Evolutionary conservation across 169 alveolate species (phyloP).

Genomic region (Plasmodium billcollinsi): DNA sequence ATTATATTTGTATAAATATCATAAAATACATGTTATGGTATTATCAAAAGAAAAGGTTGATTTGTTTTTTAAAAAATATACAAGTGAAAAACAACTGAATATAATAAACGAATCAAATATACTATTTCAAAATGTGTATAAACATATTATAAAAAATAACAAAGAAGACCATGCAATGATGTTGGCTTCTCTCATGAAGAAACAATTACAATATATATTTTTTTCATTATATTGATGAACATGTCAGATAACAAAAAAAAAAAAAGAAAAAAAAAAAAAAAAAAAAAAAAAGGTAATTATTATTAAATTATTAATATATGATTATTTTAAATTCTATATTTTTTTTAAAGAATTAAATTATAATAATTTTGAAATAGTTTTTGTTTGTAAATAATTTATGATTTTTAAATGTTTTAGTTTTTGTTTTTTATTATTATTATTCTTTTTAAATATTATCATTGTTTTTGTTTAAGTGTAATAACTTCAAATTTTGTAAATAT

Average conservation of each 20-base stretch:
- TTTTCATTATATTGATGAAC: conserved; percentile 6
- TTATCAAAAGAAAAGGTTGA: conserved; percentile 61
- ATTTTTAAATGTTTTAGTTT: too few relatives aligned
- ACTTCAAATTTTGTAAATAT: too few relatives aligned
- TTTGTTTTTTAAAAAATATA: conserved; percentile 43
- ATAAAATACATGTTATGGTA: conserved; percentile 66
- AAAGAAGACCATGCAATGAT: not conserved
- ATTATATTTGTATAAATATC: conserved; percentile 62
- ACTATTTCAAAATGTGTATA: conserved; percentile 43
- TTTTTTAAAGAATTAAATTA: too few relatives aligned
- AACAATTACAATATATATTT: conserved; percentile 63
- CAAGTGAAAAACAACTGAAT: conserved; percentile 39
- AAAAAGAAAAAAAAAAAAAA: not conserved
- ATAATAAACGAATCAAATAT: conserved; percentile 54
- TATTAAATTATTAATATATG: too few relatives aligned
- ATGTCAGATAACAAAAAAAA: not conserved
- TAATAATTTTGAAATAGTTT: too few relatives aligned
- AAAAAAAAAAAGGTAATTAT: not conserved
- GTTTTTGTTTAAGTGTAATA: too few relatives aligned
- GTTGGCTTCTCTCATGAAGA: conserved; percentile 38
- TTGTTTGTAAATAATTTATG: too few relatives aligned
- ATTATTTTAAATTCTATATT: too few relatives aligned
- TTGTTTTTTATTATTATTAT: too few relatives aligned
- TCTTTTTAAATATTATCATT: too few relatives aligned
- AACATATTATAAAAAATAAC: conserved; percentile 29